A percentile compares a stretch with the other conserved stretches of the same genome.
Conservation (phyloP, 495 filamentous ascomycete genomes). For the Tricharina praecox region DNA sequence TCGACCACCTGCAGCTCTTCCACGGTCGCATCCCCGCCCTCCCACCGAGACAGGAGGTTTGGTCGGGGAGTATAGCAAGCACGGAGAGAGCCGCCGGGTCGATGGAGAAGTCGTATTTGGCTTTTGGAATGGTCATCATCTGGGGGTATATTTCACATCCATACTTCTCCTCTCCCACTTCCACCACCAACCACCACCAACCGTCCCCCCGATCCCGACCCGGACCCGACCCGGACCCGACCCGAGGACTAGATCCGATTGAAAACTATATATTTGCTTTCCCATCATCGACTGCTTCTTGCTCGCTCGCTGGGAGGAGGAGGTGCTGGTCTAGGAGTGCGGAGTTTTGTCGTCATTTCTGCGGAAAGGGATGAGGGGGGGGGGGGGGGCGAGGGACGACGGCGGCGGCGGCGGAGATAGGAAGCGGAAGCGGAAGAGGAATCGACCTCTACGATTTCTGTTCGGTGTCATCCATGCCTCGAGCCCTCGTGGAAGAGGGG, state of each 20-base stretch:
- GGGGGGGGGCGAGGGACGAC: not conserved
- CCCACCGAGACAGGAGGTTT: not conserved
- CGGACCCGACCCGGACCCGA: no score
- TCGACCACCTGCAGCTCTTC: no score
- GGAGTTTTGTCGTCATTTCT: constrained; percentile 4
- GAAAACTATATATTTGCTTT: constrained; percentile 11
- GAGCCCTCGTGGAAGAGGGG: not conserved
- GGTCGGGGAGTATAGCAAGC: not conserved
- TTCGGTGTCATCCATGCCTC: constrained; percentile 7
- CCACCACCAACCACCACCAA: not conserved
- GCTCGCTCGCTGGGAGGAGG: not conserved
- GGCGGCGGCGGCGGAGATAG: not conserved
- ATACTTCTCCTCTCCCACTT: not conserved
- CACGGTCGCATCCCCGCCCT: not conserved
- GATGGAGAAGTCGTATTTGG: constrained; percentile 10
- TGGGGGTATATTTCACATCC: not conserved
- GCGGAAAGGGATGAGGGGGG: not conserved
- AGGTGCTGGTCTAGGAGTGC: not conserved
- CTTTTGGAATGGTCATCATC: constrained; percentile 13
- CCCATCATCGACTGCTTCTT: constrained; percentile 1
- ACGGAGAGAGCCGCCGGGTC: constrained; percentile 2
- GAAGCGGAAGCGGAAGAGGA: not conserved
- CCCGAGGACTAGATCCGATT: constrained; percentile 9
- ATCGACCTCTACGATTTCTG: constrained; percentile 7
- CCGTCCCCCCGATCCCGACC: no score